A percentile compares a stretch with the other conserved stretches of the same genome.
Evolutionary conservation across 306 rosid genomes (phyloP).

Genomic region (Cyclanthera cordifolia): DNA sequence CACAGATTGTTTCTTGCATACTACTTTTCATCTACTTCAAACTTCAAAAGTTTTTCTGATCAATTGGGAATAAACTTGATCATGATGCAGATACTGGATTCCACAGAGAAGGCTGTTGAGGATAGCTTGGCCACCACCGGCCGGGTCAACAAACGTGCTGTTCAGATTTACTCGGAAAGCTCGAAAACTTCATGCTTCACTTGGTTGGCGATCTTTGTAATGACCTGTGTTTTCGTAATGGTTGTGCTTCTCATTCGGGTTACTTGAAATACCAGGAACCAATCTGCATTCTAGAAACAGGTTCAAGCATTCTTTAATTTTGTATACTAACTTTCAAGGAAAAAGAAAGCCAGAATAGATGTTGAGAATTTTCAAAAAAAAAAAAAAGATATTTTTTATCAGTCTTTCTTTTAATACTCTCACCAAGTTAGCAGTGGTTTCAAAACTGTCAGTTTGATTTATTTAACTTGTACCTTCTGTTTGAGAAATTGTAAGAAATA

Average conservation of each 20-base stretch:
- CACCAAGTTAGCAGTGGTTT: too few species aligned
- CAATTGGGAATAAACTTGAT: not conserved
- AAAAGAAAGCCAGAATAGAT: not conserved
- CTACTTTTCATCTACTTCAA: not conserved
- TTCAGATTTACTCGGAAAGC: conserved; percentile 46
- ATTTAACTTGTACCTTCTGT: not conserved
- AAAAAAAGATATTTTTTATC: too few species aligned
- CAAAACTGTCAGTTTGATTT: not conserved
- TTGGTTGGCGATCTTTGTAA: conserved; percentile 58
- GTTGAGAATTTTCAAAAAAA: not conserved
- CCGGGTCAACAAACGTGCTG: conserved; percentile 28
- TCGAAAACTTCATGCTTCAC: conserved; percentile 78
- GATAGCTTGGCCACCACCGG: conserved; percentile 83
- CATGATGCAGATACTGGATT: conserved; percentile 57
- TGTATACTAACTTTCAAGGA: too few species aligned
- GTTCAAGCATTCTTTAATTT: not conserved
- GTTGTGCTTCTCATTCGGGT: conserved; percentile 82
- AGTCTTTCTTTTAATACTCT: too few species aligned
- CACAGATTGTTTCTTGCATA: not conserved
- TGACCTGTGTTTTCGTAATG: conserved; percentile 67
- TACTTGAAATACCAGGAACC: conserved; percentile 21
- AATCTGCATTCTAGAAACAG: not conserved
- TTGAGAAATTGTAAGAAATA: not conserved
- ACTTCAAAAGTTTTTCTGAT: too few species aligned
- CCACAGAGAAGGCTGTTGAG: conserved; percentile 77